Base-by-base conservation (phyloP, 495 filamentous ascomycete species). In the Aspergillus bridgeri region DNA sequence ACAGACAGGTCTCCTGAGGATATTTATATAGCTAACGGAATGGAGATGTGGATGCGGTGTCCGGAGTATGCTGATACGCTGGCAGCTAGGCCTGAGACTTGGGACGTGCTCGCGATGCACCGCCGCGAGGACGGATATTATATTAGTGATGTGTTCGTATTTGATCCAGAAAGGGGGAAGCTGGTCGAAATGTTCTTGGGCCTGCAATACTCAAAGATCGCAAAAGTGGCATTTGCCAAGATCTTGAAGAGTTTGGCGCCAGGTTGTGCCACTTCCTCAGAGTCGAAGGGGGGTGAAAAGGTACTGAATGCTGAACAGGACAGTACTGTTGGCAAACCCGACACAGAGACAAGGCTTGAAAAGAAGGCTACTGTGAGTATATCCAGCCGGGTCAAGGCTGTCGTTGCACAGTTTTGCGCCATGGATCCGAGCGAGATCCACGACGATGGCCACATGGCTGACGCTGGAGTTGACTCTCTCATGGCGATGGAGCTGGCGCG, bases 401-500 rank as follows among this genome's bases (percentile, higher is more conserved):
- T 61, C 0, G 64, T 66, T 3, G 64, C 60, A 0, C 58, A 69
- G 11, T 45, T 82, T 4, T 78, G 74, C 22, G 79, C 80, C 1
- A 54, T 83, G 0, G 74, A 80, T 19, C 47, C 64, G 0, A 53
- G 64, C 3, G 77, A 81, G 18, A 76, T 84, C 6, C 53, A 64
- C 6, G 57, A 63, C 18, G 66, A 76, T 22, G 65, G 60, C 0
- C 60, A 71, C 4, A 66, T 83, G 21, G 73, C 71, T 6, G 77
- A 83, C 18, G 38, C 81, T 8, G 81, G 82, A 0, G 79, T 85
- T 15, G 82, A 85, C 54, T 85, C 81, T 0, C 67, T 85, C 0
- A 73, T 81, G 65, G 78, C 75, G 0, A 81, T 81, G 80, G 82
- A 85, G 64, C 58, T 85, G 56, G 76, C 72, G 2, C 69, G 69